Evolutionary conservation across 257 asterid species (phyloP), one percentile per base, ranked within the genome.

Genomic region (Solanum lycopersicoides): DNA sequence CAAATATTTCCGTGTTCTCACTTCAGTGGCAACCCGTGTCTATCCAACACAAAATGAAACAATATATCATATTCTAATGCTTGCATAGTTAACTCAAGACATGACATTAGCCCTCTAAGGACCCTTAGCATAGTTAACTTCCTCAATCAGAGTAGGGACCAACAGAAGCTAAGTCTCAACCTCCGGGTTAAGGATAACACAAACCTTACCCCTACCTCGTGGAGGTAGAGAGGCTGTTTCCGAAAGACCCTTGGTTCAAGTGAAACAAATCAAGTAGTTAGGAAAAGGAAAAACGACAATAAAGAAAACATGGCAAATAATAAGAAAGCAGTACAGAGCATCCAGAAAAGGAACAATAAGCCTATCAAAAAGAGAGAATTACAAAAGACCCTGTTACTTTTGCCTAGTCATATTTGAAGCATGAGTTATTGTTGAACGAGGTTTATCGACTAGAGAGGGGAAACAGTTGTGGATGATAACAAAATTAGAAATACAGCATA

Each of bases 21-120:
- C 88, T 91, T 97, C 99, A 23, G 66, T 69, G 73, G 83, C 59
- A 71, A 95, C 90, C n/a, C 97, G 95, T 3, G 88, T 68, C 99
- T 97, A 42, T 82, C 85, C 44, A 80, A 50, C 14, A 28, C 25
- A 80, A 42, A 80, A 30, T 80, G 30, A 80, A 47, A 80, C 45
- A 8, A 79, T 79, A 44, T 1, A 45, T 82, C 85, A 82, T 47
- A 47, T 30, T 82, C 85, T 30, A 80, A 42, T n/a, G 37, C 53
- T n/a, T 76, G 83, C 35, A n/a, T n/a, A n/a, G n/a, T n/a, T n/a
- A 74, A 35, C 82, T 74, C 39, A 53, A 41, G 15, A 72, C 0
- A 21, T 20, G 15, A 12, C 47, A 41, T 23, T 75, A 37, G 56
- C 56, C 28, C 1, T 28, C 75, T 1, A 30, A 69, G 39, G 75